Evolutionary conservation across 495 filamentous ascomycete genomes (phyloP).

Genomic region (Clavariopsis aquatica): DNA sequence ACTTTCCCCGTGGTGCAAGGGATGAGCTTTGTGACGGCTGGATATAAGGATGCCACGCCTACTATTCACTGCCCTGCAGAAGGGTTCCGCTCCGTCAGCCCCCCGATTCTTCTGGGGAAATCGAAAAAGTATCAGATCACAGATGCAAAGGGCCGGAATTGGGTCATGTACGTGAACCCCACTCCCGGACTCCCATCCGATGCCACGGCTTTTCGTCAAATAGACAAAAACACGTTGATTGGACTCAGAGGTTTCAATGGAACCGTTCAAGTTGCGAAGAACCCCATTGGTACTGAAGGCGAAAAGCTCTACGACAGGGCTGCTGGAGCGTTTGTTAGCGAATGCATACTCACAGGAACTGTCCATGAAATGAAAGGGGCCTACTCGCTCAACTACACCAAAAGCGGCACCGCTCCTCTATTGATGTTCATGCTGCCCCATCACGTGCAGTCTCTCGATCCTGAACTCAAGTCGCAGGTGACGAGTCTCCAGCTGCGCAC

Average conservation of each 20-base stretch:
- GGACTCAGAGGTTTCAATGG: constrained; percentile 63
- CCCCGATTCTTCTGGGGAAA: constrained; percentile 54
- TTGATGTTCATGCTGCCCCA: constrained; percentile 91
- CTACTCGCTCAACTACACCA: constrained; percentile 71
- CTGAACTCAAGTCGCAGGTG: constrained; percentile 52
- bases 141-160: constrained; percentile 69
- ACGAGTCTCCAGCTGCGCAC: constrained; percentile 68
- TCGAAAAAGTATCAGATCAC: constrained; percentile 73
- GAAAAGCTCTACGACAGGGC: constrained; percentile 72
- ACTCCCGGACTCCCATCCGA: constrained; percentile 43
- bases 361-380: constrained; percentile 59
- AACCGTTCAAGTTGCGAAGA: constrained; percentile 78
- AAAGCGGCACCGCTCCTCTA: constrained; percentile 62
- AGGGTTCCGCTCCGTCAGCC: constrained; percentile 63
- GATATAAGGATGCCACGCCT: constrained; percentile 70
- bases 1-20: constrained; percentile 87
- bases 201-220: constrained; percentile 51
- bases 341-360: constrained; percentile 48
- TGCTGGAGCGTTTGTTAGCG: constrained; percentile 66
- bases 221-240: constrained; percentile 51
- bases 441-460: constrained; percentile 73
- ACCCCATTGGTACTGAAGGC: constrained; percentile 55
- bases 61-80: constrained; percentile 70
- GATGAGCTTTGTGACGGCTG: constrained; percentile 79
- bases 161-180: constrained; percentile 78